Percentiles rank a stretch among this genome's conserved stretches.
phyloP scores from a whole-genome alignment of 225 moss, liverwort and hornwort genomes.

The Anthoceros angustus region DNA sequence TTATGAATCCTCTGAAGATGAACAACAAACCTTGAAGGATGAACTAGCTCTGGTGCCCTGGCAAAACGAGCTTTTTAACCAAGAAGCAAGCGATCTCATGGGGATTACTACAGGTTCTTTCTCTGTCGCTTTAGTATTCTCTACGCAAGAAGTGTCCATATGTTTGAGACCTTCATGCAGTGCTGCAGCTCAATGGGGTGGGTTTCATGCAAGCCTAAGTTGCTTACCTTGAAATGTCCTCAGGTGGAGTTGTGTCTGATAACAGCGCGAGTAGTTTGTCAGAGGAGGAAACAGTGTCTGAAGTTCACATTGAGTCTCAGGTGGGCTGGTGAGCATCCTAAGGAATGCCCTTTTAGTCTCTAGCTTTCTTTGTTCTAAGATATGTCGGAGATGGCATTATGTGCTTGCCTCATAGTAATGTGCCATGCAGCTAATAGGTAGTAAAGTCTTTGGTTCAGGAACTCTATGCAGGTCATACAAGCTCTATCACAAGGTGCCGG shows the following conservation, averaged over 20 bases:
- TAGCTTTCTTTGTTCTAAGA: not conserved
- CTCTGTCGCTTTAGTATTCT: too few relatives aligned
- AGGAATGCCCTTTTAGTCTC: conserved; percentile 11
- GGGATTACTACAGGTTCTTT: too few relatives aligned
- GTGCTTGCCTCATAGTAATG: not conserved
- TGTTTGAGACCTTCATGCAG: too few relatives aligned
- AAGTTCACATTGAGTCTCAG: conserved; percentile 66
- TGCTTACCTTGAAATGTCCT: not conserved
- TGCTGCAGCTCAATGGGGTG: too few relatives aligned
- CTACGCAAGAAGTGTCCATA: too few relatives aligned
- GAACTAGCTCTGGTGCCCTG: not conserved
- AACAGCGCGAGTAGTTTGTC: conserved; percentile 17
- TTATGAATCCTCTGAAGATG: not conserved
- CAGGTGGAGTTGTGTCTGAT: not conserved
- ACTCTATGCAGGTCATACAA: conserved; percentile 74
- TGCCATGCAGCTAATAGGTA: not conserved
- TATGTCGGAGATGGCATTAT: not conserved
- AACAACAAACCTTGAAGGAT: not conserved
- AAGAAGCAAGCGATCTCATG: not conserved
- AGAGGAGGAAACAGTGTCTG: conserved; percentile 36
- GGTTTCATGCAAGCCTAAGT: not conserved
- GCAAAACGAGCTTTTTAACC: not conserved
- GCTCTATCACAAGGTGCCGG: conserved; percentile 67
- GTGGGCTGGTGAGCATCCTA: conserved; percentile 58
- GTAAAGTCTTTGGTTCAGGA: conserved; percentile 28